Base-by-base conservation (phyloP, 495 filamentous ascomycete genomes). In the Aspergillus funiculosus region DNA sequence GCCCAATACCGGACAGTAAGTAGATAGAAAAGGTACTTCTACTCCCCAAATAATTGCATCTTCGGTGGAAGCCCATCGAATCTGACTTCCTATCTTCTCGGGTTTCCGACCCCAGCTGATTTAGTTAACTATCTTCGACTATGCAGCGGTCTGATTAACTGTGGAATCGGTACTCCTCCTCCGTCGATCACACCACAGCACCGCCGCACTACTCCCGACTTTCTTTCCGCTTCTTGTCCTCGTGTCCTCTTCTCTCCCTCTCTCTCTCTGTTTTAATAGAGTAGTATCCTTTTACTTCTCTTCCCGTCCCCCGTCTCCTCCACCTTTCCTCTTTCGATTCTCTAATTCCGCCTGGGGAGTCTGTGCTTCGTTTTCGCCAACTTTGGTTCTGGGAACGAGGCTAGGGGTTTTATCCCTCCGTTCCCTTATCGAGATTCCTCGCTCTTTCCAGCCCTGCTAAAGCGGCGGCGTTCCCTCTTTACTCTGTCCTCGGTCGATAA, bases 161-260 rank as follows among this genome's bases (percentile, higher is more conserved):
- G 35, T 41, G 31, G 14, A 41, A 36, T 50, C 41, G 46, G 46
- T 37, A 46, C 25, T 31, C 44, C 21, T 46, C 36, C 40, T 31
- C 39, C 37, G 45, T 48, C 18, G 50, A 56, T 60, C 60, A 60
- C 45, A 60, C 57, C 57, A 62, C 57, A 39, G 46, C 44, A 48
- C 40, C 39, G n/a, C n/a, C n/a, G n/a, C 26, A 19, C 37, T 32
- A 35, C 28, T 42, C 40, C n/a, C 40, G 40, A 50, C 39, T 50
- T 49, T 45, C 41, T 48, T 39, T 38, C 27, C 39, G 29, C 42
- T 46, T 38, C 22, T 49, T 41, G 49, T 21, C 31, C 47, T 24
- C 40, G 50, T 52, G 30, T 46, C 21, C 48, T 43, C 53, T 49
- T 52, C 46, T 52, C 38, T 35, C 49, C 53, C 39, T 46, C 24